phyloP scores from a whole-genome alignment of 257 asterid species.

The Lycium barbarum region DNA sequence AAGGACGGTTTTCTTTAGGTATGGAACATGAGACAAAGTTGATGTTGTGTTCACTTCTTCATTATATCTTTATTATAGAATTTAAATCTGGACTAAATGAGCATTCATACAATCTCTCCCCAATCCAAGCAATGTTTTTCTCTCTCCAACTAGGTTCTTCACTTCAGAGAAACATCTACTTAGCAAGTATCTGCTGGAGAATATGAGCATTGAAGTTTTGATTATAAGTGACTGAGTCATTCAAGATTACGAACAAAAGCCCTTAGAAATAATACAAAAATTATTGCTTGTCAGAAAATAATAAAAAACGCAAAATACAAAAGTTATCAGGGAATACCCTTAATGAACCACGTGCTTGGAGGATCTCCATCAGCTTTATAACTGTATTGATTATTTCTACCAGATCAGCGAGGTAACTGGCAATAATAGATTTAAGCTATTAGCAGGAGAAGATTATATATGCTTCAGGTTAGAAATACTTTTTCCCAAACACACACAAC shows the following conservation, averaged over 20 bases:
- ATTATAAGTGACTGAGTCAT: conserved; percentile 23
- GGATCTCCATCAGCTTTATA: conserved; percentile 83
- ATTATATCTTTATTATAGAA: conserved; percentile 3
- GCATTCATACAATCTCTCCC: background rate
- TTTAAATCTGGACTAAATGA: background rate
- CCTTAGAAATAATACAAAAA: background rate
- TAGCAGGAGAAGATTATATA: conserved; percentile 16
- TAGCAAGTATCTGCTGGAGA: conserved; percentile 11
- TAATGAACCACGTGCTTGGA: conserved; percentile 83
- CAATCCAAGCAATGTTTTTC: background rate
- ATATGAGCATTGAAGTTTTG: conserved; percentile 22
- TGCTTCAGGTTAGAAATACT: background rate
- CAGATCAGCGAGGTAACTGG: conserved; percentile 92
- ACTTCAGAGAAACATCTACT: conserved; percentile 3
- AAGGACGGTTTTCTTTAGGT: background rate
- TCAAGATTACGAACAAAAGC: conserved; percentile 17
- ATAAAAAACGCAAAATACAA: background rate
- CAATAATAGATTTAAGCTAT: conserved; percentile 44
- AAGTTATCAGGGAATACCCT: conserved; percentile 60
- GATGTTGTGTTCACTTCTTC: background rate
- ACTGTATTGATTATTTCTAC: conserved; percentile 81
- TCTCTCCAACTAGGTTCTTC: background rate
- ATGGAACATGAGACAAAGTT: background rate
- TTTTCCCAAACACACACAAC: conserved; percentile 15
- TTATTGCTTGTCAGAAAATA: background rate